Base-by-base conservation (phyloP, 805 yeast genomes). In the Yarrowia sp. region DNA sequence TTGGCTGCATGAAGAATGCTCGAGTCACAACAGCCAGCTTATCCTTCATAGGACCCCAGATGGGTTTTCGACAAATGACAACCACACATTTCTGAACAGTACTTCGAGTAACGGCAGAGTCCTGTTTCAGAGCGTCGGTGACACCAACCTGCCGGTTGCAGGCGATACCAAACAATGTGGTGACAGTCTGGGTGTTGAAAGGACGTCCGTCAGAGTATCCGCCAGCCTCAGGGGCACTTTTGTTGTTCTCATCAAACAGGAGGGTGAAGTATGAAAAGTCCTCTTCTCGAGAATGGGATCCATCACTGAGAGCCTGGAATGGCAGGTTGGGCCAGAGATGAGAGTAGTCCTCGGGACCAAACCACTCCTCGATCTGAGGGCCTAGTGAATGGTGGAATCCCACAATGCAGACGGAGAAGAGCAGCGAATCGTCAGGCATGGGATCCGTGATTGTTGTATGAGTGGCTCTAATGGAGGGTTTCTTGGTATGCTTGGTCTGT, bases 251-350 rank as follows among this genome's bases (percentile, higher is more conserved):
- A 73, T 91, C 91, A 72, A 85, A 89, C 6, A 88, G 81, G 48
- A 93, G 77, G 24, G 96, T 92, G 76, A 93, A 93, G 72, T 90
- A 90, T 24, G 96, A 87, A 72, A 92, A 91, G 0, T 96, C 92
- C 74, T 95, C 98, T 73, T 92, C 96, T 72, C 87, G 93, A 22
- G 92, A 81, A 74, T 95, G 99, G 2, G 96, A 87, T 4, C 98
- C 98, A 76, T 95, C 99, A 0, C 99, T 98, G 22, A 95, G 78
- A 1, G 97, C 96, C 73, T 92, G 98, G 72, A 95, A 95, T 2
- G 99, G 96, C 44, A 95, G 76, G 71, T 87, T 85, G 11, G 95
- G 92, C 92, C 97, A 95, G 19, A 88, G 76, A 3, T 76, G 70
- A 0, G 81, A 72, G 44, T 77, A 75, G 22, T 76, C 76, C 28